A percentile compares a stretch with the other conserved stretches of the same genome.
Evolutionary conservation across 1,284 basidiomycete genomes (phyloP).

Genomic region (Ustilago trichophora): DNA sequence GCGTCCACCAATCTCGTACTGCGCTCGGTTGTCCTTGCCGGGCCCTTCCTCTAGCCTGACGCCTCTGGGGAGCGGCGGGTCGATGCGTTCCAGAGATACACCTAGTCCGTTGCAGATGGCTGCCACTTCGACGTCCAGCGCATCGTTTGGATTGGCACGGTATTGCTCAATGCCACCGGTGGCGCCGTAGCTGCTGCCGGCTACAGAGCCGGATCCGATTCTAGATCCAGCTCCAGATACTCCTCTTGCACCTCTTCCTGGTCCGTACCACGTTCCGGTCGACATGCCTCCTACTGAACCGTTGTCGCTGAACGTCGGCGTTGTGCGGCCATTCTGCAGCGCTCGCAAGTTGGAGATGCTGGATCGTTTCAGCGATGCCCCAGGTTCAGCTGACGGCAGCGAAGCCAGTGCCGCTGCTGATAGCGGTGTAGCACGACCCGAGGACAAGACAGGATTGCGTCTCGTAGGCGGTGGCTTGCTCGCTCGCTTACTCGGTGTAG

Average conservation of each 20-base stretch:
- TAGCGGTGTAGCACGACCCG: constrained; percentile 54
- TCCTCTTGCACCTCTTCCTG: constrained; percentile 16
- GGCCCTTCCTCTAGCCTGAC: constrained; percentile 71
- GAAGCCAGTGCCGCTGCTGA: constrained; percentile 58
- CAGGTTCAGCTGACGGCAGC: constrained; percentile 49
- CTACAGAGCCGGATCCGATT: constrained; percentile 30
- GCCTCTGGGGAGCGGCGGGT: constrained; percentile 74
- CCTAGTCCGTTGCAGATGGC: constrained; percentile 77
- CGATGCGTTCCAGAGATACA: constrained; percentile 79
- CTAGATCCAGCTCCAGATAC: constrained; percentile 25
- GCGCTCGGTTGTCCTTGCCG: constrained; percentile 80
- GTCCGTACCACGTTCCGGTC: constrained; percentile 37
- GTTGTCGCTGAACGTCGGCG: constrained; percentile 51
- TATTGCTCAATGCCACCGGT: constrained; percentile 69
- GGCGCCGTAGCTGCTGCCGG: constrained; percentile 34
- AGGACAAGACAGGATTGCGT: constrained; percentile 22
- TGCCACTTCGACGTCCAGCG: constrained; percentile 82
- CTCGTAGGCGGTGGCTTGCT: constrained; percentile 53
- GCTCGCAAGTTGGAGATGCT: constrained; percentile 52
- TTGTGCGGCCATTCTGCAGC: constrained; percentile 41
- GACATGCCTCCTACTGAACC: constrained; percentile 45
- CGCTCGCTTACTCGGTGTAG: constrained; percentile 37
- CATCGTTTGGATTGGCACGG: constrained; percentile 78
- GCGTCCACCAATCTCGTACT: constrained; percentile 76
- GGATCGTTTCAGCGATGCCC: constrained; percentile 32